These are phyloP conservation scores for Umbelopsis sp. DNA, from an alignment of 371 early-diverging fungal species.

Conservation along the genomic window DNA sequence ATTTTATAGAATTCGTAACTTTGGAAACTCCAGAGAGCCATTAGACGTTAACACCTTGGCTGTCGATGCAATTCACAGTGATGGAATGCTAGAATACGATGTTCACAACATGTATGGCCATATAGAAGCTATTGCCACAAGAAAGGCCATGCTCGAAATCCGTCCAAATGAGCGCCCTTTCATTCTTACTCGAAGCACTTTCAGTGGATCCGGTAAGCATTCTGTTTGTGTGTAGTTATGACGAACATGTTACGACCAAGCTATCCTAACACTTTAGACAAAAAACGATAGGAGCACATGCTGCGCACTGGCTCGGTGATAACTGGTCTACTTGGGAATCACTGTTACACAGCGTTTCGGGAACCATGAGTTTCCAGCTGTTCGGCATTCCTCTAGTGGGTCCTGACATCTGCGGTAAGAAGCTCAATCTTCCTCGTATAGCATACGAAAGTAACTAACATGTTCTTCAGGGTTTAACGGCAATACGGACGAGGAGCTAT, in stretches of 20 bases:
- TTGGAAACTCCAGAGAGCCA: slow-evolving; percentile 48
- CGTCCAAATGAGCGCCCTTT: slow-evolving; percentile 56
- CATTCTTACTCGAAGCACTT: slow-evolving; percentile 60
- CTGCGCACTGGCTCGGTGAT: slow-evolving; percentile 57
- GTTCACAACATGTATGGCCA: slow-evolving; percentile 58
- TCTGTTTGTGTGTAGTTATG: neutral
- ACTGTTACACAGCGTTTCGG: slow-evolving; percentile 55
- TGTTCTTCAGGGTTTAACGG: slow-evolving; percentile 52
- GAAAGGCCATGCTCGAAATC: slow-evolving; percentile 33
- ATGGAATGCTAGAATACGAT: slow-evolving; percentile 51
- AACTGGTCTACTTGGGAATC: slow-evolving; percentile 62
- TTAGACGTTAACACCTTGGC: slow-evolving; percentile 55
- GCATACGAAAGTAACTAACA: neutral
- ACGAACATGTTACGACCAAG: no score
- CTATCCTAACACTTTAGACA: no score
- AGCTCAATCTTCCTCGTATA: no score
- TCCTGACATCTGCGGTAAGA: slow-evolving; percentile 64
- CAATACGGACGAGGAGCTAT: slow-evolving; percentile 57
- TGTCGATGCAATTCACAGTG: slow-evolving; percentile 47
- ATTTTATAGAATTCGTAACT: slow-evolving; percentile 50
- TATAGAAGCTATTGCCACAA: slow-evolving; percentile 41
- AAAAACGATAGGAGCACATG: slow-evolving; percentile 9
- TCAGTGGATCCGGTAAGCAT: slow-evolving; percentile 59
- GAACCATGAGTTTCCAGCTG: slow-evolving; percentile 62
- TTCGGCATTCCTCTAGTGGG: slow-evolving; percentile 73